Evolutionary conservation across 257 asterid species (phyloP).

Genomic region (Jasminum sambac): DNA sequence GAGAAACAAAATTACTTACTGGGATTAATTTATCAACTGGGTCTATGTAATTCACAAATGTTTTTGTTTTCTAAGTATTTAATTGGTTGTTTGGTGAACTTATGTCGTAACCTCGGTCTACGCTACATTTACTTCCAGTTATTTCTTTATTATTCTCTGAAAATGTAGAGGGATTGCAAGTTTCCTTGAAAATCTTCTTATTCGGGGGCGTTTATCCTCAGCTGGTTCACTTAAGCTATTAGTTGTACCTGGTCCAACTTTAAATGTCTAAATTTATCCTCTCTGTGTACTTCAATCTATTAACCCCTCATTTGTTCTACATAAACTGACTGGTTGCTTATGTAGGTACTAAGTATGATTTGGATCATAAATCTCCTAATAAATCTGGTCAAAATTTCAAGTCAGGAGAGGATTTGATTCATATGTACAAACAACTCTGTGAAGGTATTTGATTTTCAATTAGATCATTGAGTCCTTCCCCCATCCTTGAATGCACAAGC

Average conservation of each 20-base stretch:
- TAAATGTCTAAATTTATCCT: conserved; percentile 16
- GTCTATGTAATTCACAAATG: not conserved
- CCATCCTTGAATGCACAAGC: not conserved
- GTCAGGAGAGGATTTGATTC: conserved; percentile 93
- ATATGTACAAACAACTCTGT: conserved; percentile 78
- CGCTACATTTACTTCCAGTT: not conserved
- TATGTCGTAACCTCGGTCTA: not conserved
- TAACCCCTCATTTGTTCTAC: conserved; percentile 23
- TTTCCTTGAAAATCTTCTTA: not conserved
- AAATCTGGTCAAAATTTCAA: conserved; percentile 86
- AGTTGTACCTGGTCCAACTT: conserved; percentile 7
- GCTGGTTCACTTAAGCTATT: conserved; percentile 6
- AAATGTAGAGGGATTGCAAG: conserved; percentile 1
- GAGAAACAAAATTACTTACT: not conserved
- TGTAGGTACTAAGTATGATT: conserved; percentile 91
- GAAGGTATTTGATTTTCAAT: conserved; percentile 51
- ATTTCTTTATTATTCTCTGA: conserved; percentile 13
- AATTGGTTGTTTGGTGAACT: not conserved
- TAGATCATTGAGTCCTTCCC: conserved; percentile 19
- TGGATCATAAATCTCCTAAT: conserved; percentile 83
- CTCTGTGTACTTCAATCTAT: conserved; percentile 12
- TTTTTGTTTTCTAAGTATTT: not conserved
- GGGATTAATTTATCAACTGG: not conserved
- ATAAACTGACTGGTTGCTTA: conserved; percentile 29
- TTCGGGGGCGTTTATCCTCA: conserved; percentile 9